Conservation (phyloP, 768 basidiomycete genomes). For the Pisolithus marmoratus region DNA sequence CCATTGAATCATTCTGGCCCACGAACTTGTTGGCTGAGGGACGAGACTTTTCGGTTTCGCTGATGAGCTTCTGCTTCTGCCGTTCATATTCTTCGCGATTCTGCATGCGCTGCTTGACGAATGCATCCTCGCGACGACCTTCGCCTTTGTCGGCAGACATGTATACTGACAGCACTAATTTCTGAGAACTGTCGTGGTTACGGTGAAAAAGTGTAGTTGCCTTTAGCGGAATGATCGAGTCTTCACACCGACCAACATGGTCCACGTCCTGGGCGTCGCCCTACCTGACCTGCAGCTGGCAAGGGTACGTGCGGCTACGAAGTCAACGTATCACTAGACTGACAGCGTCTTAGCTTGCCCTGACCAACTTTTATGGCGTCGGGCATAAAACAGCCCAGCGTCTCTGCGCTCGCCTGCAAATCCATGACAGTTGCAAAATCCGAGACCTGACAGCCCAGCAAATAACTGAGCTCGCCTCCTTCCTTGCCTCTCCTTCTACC, state of each 20-base stretch:
- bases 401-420: conserved; percentile 87
- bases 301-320: conserved; percentile 48
- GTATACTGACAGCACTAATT: conserved; percentile 32
- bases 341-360: conserved; percentile 59
- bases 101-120: conserved; percentile 75
- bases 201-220: not conserved
- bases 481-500: conserved; percentile 85
- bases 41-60: conserved; percentile 89
- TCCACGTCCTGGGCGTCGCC: conserved; percentile 83
- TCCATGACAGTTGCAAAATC: conserved; percentile 82
- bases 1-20: conserved; percentile 90
- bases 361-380: conserved; percentile 87
- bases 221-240: conserved; percentile 1
- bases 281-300: conserved; percentile 72
- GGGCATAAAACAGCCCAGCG: conserved; percentile 68
- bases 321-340: not conserved
- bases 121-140: conserved; percentile 80
- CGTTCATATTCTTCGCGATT: conserved; percentile 79
- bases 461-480: conserved; percentile 87
- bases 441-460: conserved; percentile 80
- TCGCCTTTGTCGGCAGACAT: conserved; percentile 80
- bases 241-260: conserved; percentile 38
- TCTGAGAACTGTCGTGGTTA: conserved; percentile 6
- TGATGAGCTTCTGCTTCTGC: conserved; percentile 74
- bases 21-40: conserved; percentile 87